phyloP scores from a whole-genome alignment of 306 rosid genomes.

The Datisca glomerata region DNA sequence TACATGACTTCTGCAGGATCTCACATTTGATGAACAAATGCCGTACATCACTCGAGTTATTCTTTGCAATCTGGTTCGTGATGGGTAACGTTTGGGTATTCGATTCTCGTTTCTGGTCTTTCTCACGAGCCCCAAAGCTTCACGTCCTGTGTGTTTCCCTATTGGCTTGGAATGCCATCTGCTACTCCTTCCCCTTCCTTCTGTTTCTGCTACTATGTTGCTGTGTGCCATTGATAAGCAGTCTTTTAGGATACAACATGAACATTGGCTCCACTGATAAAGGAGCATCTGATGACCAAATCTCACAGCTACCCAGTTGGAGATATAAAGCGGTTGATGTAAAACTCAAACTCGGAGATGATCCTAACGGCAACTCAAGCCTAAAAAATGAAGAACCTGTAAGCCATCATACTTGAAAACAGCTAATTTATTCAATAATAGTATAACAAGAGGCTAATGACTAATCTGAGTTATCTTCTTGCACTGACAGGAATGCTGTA shows the following conservation, averaged over 20 bases:
- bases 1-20: slow-evolving; percentile 35
- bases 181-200: slow-evolving; percentile 95
- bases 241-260: slow-evolving; percentile 87
- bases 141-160: slow-evolving; percentile 67
- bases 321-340: slow-evolving; percentile 31
- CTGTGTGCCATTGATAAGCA: slow-evolving; percentile 72
- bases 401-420: too few species aligned
- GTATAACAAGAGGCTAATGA: too few species aligned
- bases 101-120: slow-evolving; percentile 74
- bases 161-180: slow-evolving; percentile 84
- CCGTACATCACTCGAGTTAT: slow-evolving; percentile 67
- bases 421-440: too few species aligned
- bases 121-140: slow-evolving; percentile 67
- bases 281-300: slow-evolving; percentile 85
- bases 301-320: slow-evolving; percentile 73
- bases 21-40: slow-evolving; percentile 71
- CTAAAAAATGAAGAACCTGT: slow-evolving; percentile 51
- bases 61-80: slow-evolving; percentile 97
- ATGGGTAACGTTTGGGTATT: slow-evolving; percentile 97
- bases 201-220: slow-evolving; percentile 77
- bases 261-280: slow-evolving; percentile 53
- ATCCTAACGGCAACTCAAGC: slow-evolving; percentile 25
- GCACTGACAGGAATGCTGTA: slow-evolving; percentile 95
- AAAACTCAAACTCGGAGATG: slow-evolving; percentile 23
- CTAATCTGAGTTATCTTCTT: too few species aligned